Conservation (phyloP, 208 protist genomes). For the Tetramitus jugosus region DNA sequence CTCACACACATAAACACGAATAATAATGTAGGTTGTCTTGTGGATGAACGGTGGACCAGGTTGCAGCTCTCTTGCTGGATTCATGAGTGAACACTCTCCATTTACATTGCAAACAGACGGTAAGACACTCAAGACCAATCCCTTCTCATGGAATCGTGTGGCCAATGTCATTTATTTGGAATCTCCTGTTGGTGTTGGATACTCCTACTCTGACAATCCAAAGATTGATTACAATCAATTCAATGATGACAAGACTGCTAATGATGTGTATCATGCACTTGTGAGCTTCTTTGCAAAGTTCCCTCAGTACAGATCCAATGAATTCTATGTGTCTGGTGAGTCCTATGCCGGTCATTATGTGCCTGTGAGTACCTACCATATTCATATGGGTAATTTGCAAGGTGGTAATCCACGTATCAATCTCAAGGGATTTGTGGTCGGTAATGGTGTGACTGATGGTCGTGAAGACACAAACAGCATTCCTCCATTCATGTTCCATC, state of each 20-base stretch:
- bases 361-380: conserved; percentile 50
- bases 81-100: not conserved
- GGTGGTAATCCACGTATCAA: conserved; percentile 54
- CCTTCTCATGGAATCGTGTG: conserved; percentile 30
- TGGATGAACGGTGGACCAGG: conserved; percentile 45
- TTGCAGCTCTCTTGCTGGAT: conserved; percentile 27
- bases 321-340: conserved; percentile 55
- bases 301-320: conserved; percentile 49
- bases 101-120: not conserved
- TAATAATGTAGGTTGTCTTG: no score
- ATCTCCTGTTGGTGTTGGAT: conserved; percentile 29
- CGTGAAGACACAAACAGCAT: not conserved
- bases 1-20: no score
- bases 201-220: conserved; percentile 16
- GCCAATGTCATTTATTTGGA: conserved; percentile 40
- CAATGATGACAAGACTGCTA: conserved; percentile 16
- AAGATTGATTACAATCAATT: not conserved
- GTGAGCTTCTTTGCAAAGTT: conserved; percentile 35
- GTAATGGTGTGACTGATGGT: conserved; percentile 8
- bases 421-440: conserved; percentile 9
- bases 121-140: conserved; percentile 24
- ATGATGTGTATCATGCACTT: conserved; percentile 30
- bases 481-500: conserved; percentile 9
- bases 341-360: conserved; percentile 57
- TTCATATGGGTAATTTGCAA: conserved; percentile 59